These are phyloP conservation scores for Chlorella variabilis DNA, from an alignment of 163 green algal genomes.

Conservation along the genomic window DNA sequence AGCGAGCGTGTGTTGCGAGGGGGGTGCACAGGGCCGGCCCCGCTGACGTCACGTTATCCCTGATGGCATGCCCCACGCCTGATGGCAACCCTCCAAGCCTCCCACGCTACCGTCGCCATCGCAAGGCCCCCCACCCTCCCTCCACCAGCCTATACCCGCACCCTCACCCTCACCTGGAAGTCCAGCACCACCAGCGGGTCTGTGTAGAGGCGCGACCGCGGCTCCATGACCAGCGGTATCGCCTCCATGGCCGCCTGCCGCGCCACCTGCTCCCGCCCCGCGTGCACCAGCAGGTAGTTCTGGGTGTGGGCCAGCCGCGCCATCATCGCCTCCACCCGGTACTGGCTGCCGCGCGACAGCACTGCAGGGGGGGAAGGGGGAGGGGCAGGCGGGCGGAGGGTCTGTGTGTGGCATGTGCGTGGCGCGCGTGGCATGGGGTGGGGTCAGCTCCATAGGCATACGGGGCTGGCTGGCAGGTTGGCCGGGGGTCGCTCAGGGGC, in stretches of 20 bases:
- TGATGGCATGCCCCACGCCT: too few relatives aligned
- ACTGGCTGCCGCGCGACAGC: constrained; percentile 91
- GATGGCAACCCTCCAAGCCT: too few relatives aligned
- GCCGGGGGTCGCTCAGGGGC: neutral
- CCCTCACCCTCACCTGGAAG: constrained; percentile 75
- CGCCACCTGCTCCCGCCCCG: constrained; percentile 65
- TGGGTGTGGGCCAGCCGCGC: constrained; percentile 86
- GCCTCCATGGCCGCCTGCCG: constrained; percentile 93
- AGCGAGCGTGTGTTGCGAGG: too few relatives aligned
- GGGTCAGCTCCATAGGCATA: too few relatives aligned
- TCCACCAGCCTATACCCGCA: neutral
- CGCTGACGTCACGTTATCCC: too few relatives aligned
- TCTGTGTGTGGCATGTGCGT: too few relatives aligned
- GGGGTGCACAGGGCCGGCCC: too few relatives aligned
- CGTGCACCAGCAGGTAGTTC: constrained; percentile 85
- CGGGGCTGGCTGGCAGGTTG: neutral
- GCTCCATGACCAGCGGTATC: constrained; percentile 97
- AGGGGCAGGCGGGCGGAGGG: neutral
- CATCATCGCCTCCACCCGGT: constrained; percentile 91
- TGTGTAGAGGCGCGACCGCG: constrained; percentile 85
- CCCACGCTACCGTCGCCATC: too few relatives aligned
- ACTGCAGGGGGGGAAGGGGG: constrained; percentile 53
- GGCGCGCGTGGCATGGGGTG: too few relatives aligned
- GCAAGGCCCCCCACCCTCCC: neutral
- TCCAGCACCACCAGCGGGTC: constrained; percentile 94